Evolutionary conservation across 2,329 filamentous ascomycete species (phyloP), one percentile per base, ranked within the genome.

Genomic region (Neocucurbitaria cava): DNA sequence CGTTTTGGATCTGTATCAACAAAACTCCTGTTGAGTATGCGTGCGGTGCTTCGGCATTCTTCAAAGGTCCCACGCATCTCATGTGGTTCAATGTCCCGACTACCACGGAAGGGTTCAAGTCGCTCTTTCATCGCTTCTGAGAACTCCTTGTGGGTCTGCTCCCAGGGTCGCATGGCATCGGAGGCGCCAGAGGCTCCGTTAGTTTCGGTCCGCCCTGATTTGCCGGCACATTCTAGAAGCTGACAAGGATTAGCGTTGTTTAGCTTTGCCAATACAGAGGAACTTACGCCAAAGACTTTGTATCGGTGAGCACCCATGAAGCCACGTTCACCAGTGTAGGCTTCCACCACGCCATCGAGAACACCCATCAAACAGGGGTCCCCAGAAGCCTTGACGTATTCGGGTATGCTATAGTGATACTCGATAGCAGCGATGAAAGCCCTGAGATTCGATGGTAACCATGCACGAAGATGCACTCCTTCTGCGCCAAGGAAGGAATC

Each of bases 291-390:
- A 57, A 83, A 85, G 4, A 85, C 82, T 61, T 85, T 85, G 65
- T 84, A 84, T n/a, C 82, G 72, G 60, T 85, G 82, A 0, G 79
- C 80, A 5, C 83, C 82, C 82, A 85, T 83, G 62, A 84, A 85
- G 0, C 83, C 82, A 18, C 82, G 75, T 58, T 84, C 82, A 0
- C 82, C 83, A 0, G 81, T 80, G 56, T 84, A 85, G 0, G 82
- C 81, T 61, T 85, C 83, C 1, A 85, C 77, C 2, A 84, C 83
- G 0, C 82, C 82, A 52, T 84, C 82, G 1, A 84, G 56, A 0
- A 84, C 81, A 3, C 83, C 83, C 64, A 82, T 81, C 0, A 85
- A 71, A 10, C 81, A 73, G 0, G 78, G 75, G 46, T 85, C 82
- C 0, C 78, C 79, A 0, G 81, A 83, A 39, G 78, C 61, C n/a